These are phyloP conservation scores for Moesziomyces sp. DNA, from an alignment of 1,284 basidiomycete genomes.

Conservation along the genomic window DNA sequence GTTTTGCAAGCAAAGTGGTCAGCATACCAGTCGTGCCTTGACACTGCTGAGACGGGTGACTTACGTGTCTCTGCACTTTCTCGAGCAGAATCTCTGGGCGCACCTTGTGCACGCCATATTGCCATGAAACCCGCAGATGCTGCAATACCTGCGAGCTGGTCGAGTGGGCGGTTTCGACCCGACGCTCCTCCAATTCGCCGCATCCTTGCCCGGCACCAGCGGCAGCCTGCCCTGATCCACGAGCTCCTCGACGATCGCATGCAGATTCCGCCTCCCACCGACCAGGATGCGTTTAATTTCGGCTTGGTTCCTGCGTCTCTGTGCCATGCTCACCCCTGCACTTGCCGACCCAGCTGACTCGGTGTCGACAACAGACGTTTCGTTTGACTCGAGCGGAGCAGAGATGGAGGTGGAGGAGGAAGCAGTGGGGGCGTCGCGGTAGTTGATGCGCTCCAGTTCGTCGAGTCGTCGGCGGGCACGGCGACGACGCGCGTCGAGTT, in stretches of 20 bases:
- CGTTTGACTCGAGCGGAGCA: constrained; percentile 1
- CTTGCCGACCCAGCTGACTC: not conserved
- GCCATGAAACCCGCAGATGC: constrained; percentile 44
- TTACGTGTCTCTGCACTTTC: constrained; percentile 27
- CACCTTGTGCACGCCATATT: constrained; percentile 38
- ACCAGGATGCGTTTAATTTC: constrained; percentile 35
- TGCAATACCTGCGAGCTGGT: constrained; percentile 32
- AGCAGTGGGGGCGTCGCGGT: constrained; percentile 28
- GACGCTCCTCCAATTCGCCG: constrained; percentile 26
- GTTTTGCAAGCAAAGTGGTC: not conserved
- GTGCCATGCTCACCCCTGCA: constrained; percentile 21
- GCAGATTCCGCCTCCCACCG: constrained; percentile 21
- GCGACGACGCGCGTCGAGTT: constrained; percentile 34
- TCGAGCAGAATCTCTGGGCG: constrained; percentile 33
- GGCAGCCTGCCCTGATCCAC: constrained; percentile 38
- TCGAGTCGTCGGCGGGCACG: constrained; percentile 36
- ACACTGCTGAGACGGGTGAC: too few species aligned
- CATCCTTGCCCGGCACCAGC: constrained; percentile 8
- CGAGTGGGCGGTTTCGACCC: constrained; percentile 14
- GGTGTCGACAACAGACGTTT: constrained; percentile 1
- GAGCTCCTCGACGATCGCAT: constrained; percentile 34
- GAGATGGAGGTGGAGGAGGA: constrained; percentile 4
- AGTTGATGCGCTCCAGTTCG: constrained; percentile 46
- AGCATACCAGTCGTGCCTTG: too few species aligned
- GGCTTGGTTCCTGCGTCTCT: constrained; percentile 30